Evolutionary conservation across 139 green algal species (phyloP).

Genomic region (Monoraphidium neglectum): DNA sequence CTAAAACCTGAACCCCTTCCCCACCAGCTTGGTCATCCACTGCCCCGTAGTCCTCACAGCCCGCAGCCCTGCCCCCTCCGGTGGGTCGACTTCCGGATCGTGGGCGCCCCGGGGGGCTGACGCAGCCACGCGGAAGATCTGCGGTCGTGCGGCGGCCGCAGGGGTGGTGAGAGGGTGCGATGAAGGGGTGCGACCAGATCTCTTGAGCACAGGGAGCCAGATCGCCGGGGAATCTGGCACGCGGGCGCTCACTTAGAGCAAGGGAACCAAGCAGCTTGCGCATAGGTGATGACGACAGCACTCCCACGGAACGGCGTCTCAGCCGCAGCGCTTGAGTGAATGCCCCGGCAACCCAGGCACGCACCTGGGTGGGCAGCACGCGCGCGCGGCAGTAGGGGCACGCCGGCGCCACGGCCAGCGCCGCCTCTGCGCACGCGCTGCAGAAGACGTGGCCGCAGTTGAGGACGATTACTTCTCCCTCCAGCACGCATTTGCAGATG

Average conservation of each 20-base stretch:
- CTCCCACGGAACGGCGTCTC: too few species aligned
- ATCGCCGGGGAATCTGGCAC: too few species aligned
- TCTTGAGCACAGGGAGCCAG: too few species aligned
- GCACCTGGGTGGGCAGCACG: constrained; percentile 3
- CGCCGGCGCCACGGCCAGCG: constrained; percentile 17
- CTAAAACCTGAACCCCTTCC: too few species aligned
- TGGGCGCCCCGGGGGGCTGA: background rate
- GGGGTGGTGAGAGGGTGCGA: too few species aligned
- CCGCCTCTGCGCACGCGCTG: constrained; percentile 39
- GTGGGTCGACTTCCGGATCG: constrained; percentile 33
- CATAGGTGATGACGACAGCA: too few species aligned
- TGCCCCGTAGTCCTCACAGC: constrained; percentile 23
- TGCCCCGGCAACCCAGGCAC: too few species aligned
- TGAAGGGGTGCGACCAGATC: too few species aligned
- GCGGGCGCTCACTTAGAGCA: too few species aligned
- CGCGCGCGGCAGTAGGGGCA: constrained; percentile 38
- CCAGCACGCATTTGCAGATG: background rate
- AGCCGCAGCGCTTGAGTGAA: too few species aligned
- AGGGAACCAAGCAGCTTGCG: too few species aligned
- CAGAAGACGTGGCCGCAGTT: constrained; percentile 64
- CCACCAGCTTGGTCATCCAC: constrained; percentile 30
- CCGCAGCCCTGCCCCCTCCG: constrained; percentile 29
- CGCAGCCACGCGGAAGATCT: constrained; percentile 34
- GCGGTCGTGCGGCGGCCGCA: constrained; percentile 49
- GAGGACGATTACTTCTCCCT: too few species aligned